Base-by-base conservation (phyloP, 1,284 basidiomycete genomes). In the Austroboletus niveus region DNA sequence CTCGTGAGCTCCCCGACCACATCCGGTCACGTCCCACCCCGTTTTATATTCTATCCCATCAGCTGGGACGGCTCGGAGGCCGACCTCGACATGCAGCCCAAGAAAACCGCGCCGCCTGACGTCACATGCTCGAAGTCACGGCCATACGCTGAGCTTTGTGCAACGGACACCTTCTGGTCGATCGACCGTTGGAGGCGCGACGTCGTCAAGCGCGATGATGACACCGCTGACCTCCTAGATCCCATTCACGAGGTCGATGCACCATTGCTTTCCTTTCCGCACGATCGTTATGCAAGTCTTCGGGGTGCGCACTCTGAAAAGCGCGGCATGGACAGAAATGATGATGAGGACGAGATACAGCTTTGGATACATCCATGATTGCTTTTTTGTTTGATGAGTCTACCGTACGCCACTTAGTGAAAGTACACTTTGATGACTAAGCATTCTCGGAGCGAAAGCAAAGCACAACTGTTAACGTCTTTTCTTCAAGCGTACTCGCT, bases 31-130 rank as follows among this genome's bases (percentile, higher is more conserved):
- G 24, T 29, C n/a, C 60, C 57, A 8, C 52, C 52, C 11, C 60
- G 53, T 29, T 62, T 62, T 47, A 62, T 62, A 14, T 62, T 62
- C 20, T 62, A 62, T 31, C 60, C 60, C 44, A 63, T 62, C 39
- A 64, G 62, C 31, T 64, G 60, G 60, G 60, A 62, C 29, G 60
- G 54, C 5, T 56, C 55, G 17, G 60, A 62, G 9, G 51, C 11
- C 49, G 30, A 42, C 44, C 38, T 29, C 36, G 31, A 32, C 22
- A 24, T 7, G n/a, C 45, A 48, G 17, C 20, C 31, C 35, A 51
- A 52, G 4, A 24, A 24, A 24, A 24, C 22, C 22, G 22, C 22
- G 42, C 35, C 32, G 9, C 30, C 29, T 7, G 17, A 51, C 32
- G 24, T 10, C 41, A 8, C 31, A 32, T 7, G 31, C 12, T 32